Percentiles rank a stretch among this genome's conserved stretches.
These are phyloP conservation scores for Boletus insuetus DNA, from an alignment of 768 basidiomycete genomes.

Conservation along the genomic window DNA sequence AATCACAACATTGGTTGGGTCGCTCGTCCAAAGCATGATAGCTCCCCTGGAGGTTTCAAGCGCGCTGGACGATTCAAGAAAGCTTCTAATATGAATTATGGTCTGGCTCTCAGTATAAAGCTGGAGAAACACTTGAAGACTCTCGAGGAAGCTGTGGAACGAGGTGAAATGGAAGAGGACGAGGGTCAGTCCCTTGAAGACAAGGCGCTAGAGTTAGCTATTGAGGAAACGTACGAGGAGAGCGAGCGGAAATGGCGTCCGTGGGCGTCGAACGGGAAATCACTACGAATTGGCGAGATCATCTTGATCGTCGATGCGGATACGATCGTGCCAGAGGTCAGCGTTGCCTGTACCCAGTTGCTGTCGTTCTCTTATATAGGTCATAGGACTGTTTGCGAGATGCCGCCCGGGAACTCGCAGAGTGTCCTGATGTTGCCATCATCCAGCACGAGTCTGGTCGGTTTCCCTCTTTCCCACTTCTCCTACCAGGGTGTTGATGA, in stretches of 20 bases:
- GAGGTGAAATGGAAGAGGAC: constrained; percentile 41
- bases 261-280: constrained; percentile 76
- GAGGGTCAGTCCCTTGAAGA: constrained; percentile 53
- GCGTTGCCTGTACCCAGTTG: not conserved
- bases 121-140: constrained; percentile 35
- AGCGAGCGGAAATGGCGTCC: constrained; percentile 59
- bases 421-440: constrained; percentile 85
- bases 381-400: constrained; percentile 82
- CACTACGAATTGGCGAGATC: constrained; percentile 73
- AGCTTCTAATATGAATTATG: constrained; percentile 90
- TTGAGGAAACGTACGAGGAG: constrained; percentile 70
- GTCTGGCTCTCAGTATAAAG: constrained; percentile 42
- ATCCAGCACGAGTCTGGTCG: constrained; percentile 84
- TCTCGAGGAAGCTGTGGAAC: constrained; percentile 46
- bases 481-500: constrained; percentile 25
- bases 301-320: constrained; percentile 88
- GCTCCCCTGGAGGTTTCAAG: constrained; percentile 25
- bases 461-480: constrained; percentile 4
- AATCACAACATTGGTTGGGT: constrained; percentile 59
- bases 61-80: constrained; percentile 87
- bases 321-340: constrained; percentile 75
- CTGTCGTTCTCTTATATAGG: not conserved
- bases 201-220: constrained; percentile 62
- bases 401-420: constrained; percentile 79
- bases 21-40: constrained; percentile 51